Conservation (phyloP, 805 yeast genomes). For the Starmerella potacharoeniae region DNA sequence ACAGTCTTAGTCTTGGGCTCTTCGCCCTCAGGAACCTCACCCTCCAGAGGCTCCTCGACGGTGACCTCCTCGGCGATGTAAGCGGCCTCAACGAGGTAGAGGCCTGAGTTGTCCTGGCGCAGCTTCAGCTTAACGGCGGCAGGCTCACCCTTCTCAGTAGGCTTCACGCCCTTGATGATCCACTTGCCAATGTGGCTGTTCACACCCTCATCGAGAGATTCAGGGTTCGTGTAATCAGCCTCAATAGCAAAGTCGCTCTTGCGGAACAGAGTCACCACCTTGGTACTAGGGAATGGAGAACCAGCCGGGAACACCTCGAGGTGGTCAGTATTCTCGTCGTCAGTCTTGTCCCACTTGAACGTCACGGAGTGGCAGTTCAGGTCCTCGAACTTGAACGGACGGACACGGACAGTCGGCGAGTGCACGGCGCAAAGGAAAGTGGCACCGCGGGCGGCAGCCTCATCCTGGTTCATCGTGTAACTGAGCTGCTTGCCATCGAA, state of each 20-base stretch:
- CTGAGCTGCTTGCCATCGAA: slow-evolving; percentile 80
- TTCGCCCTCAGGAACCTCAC: slow-evolving; percentile 42
- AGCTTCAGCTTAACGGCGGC: slow-evolving; percentile 85
- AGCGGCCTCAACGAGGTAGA: slow-evolving; percentile 87
- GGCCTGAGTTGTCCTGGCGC: slow-evolving; percentile 94
- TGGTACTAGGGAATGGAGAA: slow-evolving; percentile 86
- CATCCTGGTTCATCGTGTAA: slow-evolving; percentile 96
- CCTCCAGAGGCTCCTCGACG: slow-evolving; percentile 80
- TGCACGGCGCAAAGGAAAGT: slow-evolving; percentile 98
- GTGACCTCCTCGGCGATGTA: slow-evolving; percentile 86
- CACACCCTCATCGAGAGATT: slow-evolving; percentile 60
- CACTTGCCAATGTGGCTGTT: slow-evolving; percentile 62
- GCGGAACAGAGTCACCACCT: slow-evolving; percentile 89
- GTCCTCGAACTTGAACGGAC: slow-evolving; percentile 98
- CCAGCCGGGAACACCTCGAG: slow-evolving; percentile 96
- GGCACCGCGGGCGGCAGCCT: slow-evolving; percentile 98
- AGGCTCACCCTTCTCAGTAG: slow-evolving; percentile 46
- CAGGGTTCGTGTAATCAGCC: slow-evolving; percentile 73
- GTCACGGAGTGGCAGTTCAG: slow-evolving; percentile 84
- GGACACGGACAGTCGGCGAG: slow-evolving; percentile 96
- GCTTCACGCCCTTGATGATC: slow-evolving; percentile 74
- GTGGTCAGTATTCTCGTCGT: slow-evolving; percentile 77
- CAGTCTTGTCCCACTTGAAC: slow-evolving; percentile 88
- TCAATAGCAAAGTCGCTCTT: slow-evolving; percentile 73
- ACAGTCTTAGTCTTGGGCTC: slow-evolving; percentile 75